These are phyloP conservation scores for Pseudonitzschia multistriata DNA, from an alignment of 108 stramenopile genomes.

Conservation along the genomic window DNA sequence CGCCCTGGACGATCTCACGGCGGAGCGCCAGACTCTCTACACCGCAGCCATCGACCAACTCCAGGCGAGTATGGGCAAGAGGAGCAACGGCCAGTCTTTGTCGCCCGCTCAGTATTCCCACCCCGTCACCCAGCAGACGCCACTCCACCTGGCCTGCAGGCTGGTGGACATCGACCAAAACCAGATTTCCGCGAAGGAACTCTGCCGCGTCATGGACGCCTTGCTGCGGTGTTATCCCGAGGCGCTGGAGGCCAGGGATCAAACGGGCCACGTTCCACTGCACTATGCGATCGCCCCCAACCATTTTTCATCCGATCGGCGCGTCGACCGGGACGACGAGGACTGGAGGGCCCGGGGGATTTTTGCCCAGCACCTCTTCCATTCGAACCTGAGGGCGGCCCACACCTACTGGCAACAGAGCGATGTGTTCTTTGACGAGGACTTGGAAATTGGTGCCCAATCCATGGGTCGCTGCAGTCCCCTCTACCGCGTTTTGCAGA, in stretches of 20 bases:
- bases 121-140: constrained; percentile 53
- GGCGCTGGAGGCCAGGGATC: constrained; percentile 35
- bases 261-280: constrained; percentile 52
- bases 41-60: not conserved
- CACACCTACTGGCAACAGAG: constrained; percentile 42
- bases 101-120: constrained; percentile 37
- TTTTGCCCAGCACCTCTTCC: constrained; percentile 31
- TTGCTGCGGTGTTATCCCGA: constrained; percentile 35
- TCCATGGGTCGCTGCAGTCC: constrained; percentile 35
- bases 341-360: constrained; percentile 36
- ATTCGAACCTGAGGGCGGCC: constrained; percentile 34
- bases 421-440: constrained; percentile 30
- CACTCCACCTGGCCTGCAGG: constrained; percentile 67
- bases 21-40: constrained; percentile 12
- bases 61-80: not conserved
- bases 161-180: constrained; percentile 40
- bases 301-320: constrained; percentile 18
- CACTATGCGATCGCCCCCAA: constrained; percentile 48
- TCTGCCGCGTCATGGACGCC: constrained; percentile 31
- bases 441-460: not conserved
- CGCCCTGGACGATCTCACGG: not conserved
- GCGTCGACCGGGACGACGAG: constrained; percentile 11
- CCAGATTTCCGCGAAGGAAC: not conserved
- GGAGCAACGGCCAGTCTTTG: no score
- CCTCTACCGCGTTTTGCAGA: constrained; percentile 60